Base-by-base conservation (phyloP, 202 grass and related monocot genomes). In the Saccharum hybrid region DNA sequence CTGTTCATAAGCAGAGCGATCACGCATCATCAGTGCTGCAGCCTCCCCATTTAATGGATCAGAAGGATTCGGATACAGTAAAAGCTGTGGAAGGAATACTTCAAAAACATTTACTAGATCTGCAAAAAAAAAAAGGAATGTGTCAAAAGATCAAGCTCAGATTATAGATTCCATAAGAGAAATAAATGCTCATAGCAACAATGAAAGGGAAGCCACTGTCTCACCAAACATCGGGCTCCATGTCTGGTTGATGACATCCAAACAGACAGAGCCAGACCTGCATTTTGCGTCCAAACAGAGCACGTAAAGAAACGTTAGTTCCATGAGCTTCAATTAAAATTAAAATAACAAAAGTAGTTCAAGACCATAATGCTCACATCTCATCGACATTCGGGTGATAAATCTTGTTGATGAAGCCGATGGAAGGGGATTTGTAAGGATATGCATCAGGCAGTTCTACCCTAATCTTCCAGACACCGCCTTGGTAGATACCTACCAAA, bases 171-270 rank as follows among this genome's bases (percentile, higher is more conserved):
- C 61, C 48, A 85, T 8, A 54, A 22, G 59, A 67, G 8, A 61
- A 81, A 46, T 45, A 30, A 10, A 13, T 15, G 46, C 30, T 51
- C 19, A 39, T 43, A 51, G 30, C 42, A 34, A 74, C 66, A 39
- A n/a, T 68, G 37, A 70, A 23, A 57, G n/a, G 34, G 30, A 74
- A 41, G 36, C 19, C 7, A 68, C 13, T 86, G 56, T 68, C 81
- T 90, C 83, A 98, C 95, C 95, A 82, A 94, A 98, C 95, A 98
- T 98, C 68, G 95, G 95, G 75, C 95, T 98, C 95, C 95, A 98
- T 63, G 95, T 94, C 79, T 98, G 95, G 81, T 98, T 98, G 49
- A 98, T 98, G 86, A 97, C 92, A 93, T 97, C 95, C 90, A 97
- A 91, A 87, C 95, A 97, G 65, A 97, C 92, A 7, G 95, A 91